Conservation (phyloP, 1,284 basidiomycete genomes). For the Sparassis latifolia region DNA sequence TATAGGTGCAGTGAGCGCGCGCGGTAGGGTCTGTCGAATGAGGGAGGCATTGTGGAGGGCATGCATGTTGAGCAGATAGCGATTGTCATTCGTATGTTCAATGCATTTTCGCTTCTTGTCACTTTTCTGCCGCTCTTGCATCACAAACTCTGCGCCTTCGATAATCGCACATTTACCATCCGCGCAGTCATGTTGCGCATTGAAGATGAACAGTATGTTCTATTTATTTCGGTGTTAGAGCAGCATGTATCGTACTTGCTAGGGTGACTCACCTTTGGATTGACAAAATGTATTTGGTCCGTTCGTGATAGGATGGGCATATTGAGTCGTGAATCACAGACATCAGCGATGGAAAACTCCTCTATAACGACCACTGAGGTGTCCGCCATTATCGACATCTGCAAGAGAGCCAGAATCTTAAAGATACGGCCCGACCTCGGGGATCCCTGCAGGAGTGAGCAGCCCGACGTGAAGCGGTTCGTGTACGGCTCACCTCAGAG, state of each 20-base stretch:
- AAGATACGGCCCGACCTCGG: neutral
- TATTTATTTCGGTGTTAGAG: neutral
- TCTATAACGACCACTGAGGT: neutral
- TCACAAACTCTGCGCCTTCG: neutral
- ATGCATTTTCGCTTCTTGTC: too few species aligned
- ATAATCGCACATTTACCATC: neutral
- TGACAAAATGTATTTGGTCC: neutral
- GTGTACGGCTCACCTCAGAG: neutral
- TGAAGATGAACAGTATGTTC: neutral
- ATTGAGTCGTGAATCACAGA: neutral
- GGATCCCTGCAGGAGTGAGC: neutral
- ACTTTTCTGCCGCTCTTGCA: too few species aligned
- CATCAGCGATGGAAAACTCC: neutral
- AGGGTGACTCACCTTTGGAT: neutral
- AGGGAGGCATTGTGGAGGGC: too few species aligned
- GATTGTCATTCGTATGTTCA: too few species aligned
- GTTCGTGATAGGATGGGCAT: neutral
- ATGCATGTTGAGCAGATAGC: too few species aligned
- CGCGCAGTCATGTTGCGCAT: neutral
- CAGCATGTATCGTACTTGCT: neutral
- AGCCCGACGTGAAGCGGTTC: neutral
- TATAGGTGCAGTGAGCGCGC: too few species aligned
- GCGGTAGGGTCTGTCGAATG: too few species aligned
- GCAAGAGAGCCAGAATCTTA: neutral
- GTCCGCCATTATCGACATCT: neutral